Base-by-base conservation (phyloP, 495 filamentous ascomycete genomes). In the Penicillium flavigenum region DNA sequence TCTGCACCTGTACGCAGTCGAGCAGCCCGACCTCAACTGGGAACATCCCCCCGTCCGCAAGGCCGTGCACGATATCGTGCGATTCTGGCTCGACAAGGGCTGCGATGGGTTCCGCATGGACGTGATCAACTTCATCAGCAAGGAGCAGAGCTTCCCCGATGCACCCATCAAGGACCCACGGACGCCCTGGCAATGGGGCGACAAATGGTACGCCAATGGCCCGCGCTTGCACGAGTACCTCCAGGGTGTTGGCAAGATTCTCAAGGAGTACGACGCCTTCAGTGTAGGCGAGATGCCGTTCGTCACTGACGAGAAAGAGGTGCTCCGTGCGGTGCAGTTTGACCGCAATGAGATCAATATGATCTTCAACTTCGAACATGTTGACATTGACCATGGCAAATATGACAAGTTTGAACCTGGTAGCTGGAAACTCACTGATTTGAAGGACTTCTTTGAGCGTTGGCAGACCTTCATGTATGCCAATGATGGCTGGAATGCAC, bases 21-120 rank as follows among this genome's bases (percentile, higher is more conserved):
- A 84, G 47, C 86, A 90, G 58, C 87, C 88, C 0, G 88, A 91
- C 62, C 78, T 91, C 7, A 91, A 91, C 73, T 90, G 87, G 86
- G 86, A 90, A 59, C 82, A 84, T 24, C 76, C 76, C 7, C 79
- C 75, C 4, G 79, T 83, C 6, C 76, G 85, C 6, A 68, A 84
- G 55, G 86, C 86, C 2, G 86, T 90, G 22, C 84, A 88, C 51
- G 77, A 83, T 32, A 81, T 83, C 36, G 84, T 90, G 77, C 74
- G 79, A 5, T 91, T 90, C 71, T 90, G 88, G 88, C 78, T 91
- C 0, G 73, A 88, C 56, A 83, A 80, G 45, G 84, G 83, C 1
- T 80, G 83, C 5, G 81, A 87, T 56, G 88, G 88, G 2, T 90
- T 90, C 75, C 78, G 88, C 8, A 81, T 90, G 68, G 86, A 89